phyloP scores from a whole-genome alignment of 257 asterid species.

The Plantago elongata region DNA sequence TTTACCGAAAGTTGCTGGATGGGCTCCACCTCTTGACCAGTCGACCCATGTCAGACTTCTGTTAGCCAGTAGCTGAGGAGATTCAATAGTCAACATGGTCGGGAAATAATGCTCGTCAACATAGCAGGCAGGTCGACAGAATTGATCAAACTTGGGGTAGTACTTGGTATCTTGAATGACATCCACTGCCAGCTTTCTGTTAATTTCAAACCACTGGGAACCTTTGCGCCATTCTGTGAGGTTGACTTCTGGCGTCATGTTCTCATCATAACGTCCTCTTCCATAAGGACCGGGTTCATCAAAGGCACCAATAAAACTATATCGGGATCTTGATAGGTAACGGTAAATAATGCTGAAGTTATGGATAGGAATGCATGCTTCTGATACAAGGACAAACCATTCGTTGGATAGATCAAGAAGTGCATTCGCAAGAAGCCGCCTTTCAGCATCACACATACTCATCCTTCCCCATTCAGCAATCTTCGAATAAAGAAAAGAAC shows the following conservation, averaged over 20 bases:
- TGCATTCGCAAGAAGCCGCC: constrained; percentile 75
- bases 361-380: constrained; percentile 52
- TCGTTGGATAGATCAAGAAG: constrained; percentile 74
- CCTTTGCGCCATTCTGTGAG: constrained; percentile 52
- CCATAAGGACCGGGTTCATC: constrained; percentile 51
- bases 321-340: constrained; percentile 43
- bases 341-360: constrained; percentile 40
- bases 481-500: constrained; percentile 16
- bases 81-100: constrained; percentile 63
- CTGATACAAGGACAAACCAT: constrained; percentile 69
- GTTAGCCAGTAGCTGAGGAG: constrained; percentile 65
- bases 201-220: constrained; percentile 50
- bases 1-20: constrained; percentile 78
- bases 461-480: constrained; percentile 64
- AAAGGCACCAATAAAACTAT: constrained; percentile 42
- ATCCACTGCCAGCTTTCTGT: constrained; percentile 35
- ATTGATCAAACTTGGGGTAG: constrained; percentile 40
- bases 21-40: constrained; percentile 96
- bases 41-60: constrained; percentile 80
- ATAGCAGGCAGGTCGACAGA: constrained; percentile 46
- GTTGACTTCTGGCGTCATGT: constrained; percentile 41
- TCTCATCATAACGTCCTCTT: constrained; percentile 38
- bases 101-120: constrained; percentile 56
- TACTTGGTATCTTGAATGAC: constrained; percentile 30
- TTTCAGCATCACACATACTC: constrained; percentile 85